phyloP scores from a whole-genome alignment of 306 rosid genomes.

The Geum urbanum region DNA sequence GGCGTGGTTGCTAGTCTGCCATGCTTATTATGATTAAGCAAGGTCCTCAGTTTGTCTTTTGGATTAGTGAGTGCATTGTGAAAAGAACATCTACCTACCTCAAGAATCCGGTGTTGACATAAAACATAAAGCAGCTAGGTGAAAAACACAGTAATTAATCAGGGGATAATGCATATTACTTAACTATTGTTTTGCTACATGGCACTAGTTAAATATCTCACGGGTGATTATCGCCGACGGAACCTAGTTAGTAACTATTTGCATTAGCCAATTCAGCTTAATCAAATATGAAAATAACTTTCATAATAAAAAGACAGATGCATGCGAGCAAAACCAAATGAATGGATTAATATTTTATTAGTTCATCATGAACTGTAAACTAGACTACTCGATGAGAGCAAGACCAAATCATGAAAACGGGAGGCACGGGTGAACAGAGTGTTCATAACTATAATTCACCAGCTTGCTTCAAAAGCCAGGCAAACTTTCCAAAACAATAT shows the following conservation, averaged over 20 bases:
- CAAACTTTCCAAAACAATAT: neutral
- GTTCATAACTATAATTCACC: neutral
- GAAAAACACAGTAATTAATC: neutral
- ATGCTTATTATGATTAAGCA: too few species aligned
- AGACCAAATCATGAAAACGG: conserved; percentile 1
- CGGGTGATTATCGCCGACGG: neutral
- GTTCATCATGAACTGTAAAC: neutral
- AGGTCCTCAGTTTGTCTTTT: neutral
- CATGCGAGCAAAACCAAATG: neutral
- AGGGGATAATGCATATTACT: neutral
- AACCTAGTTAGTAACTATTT: too few species aligned
- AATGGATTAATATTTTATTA: neutral
- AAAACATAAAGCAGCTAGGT: neutral
- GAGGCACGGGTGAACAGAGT: neutral
- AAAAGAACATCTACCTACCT: conserved; percentile 14
- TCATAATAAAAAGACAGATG: neutral
- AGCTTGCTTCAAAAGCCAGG: conserved; percentile 7
- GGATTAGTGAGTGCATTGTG: neutral
- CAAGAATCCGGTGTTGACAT: neutral
- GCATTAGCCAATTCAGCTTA: too few species aligned
- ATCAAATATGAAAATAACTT: too few species aligned
- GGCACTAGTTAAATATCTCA: neutral
- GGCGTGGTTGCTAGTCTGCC: too few species aligned
- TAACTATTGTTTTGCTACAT: neutral
- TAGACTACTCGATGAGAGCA: neutral